phyloP scores from a whole-genome alignment of 192 early-diverging fungal species.

The Gigaspora rosea region DNA sequence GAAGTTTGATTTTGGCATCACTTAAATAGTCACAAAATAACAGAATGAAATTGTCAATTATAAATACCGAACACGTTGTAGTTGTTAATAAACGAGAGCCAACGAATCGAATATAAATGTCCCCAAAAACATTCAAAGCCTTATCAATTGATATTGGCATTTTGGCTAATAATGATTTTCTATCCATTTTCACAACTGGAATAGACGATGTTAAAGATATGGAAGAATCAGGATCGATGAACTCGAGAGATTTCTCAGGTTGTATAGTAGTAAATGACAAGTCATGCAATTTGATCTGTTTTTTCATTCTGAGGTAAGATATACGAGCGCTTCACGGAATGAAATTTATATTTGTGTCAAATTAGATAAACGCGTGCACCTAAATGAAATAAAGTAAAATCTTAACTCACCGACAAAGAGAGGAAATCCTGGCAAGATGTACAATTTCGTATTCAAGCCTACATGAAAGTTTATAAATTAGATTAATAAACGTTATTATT shows the following conservation, averaged over 20 bases:
- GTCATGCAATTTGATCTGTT: background rate
- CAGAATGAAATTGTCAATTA: too few relatives aligned
- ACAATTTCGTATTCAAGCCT: background rate
- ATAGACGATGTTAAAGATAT: background rate
- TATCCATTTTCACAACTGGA: slow-evolving; percentile 7
- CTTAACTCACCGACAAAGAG: slow-evolving; percentile 1
- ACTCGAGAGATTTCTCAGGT: background rate
- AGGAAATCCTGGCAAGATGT: background rate
- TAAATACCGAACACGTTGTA: background rate
- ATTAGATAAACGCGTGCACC: background rate
- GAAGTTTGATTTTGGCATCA: too few relatives aligned
- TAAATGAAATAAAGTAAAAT: background rate
- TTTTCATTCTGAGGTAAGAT: background rate
- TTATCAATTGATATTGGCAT: slow-evolving; percentile 16
- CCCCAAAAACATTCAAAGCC: background rate
- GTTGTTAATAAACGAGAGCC: background rate
- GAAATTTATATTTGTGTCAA: background rate
- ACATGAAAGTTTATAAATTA: background rate
- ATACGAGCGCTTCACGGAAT: background rate
- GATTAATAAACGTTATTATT: background rate
- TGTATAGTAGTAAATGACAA: background rate
- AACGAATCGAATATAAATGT: slow-evolving; percentile 12
- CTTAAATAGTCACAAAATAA: too few relatives aligned
- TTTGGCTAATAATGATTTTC: background rate
- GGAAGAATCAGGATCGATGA: background rate